Percentiles rank a stretch among this genome's conserved stretches.
Conservation (phyloP, 306 rosid species). For the Leucaena leucocephala region DNA sequence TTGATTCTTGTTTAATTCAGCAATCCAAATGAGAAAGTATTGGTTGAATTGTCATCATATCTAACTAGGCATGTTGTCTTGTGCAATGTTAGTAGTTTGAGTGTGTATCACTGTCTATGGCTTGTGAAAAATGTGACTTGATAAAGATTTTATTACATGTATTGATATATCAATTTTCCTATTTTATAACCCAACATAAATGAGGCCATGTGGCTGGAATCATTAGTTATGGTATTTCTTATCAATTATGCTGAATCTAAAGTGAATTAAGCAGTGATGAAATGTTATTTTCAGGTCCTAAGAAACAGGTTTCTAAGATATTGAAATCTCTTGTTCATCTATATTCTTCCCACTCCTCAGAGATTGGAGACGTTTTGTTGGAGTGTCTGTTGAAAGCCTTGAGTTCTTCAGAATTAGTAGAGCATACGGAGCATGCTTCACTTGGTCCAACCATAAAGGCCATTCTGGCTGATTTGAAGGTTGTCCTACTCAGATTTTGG, state of each 20-base stretch:
- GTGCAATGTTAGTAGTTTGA: no score
- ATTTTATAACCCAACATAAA: slow-evolving; percentile 18
- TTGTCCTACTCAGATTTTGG: slow-evolving; percentile 53
- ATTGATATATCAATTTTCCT: not conserved
- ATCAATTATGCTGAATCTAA: slow-evolving; percentile 25
- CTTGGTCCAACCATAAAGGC: slow-evolving; percentile 31
- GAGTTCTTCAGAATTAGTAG: slow-evolving; percentile 49
- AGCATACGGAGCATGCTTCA: slow-evolving; percentile 43
- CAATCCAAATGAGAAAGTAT: slow-evolving; percentile 1
- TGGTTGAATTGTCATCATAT: not conserved
- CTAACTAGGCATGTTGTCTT: no score
- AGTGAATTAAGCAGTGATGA: slow-evolving; percentile 33
- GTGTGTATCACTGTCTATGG: no score
- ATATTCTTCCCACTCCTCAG: slow-evolving; percentile 76
- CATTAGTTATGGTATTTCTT: not conserved
- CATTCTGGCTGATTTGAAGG: slow-evolving; percentile 68
- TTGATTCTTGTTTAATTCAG: slow-evolving; percentile 2
- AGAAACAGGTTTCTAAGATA: slow-evolving; percentile 55
- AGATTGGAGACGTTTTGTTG: slow-evolving; percentile 71
- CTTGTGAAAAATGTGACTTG: no score
- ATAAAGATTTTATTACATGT: no score
- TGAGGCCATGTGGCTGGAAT: slow-evolving; percentile 7
- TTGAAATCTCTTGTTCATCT: slow-evolving; percentile 65
- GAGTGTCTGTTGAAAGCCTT: slow-evolving; percentile 60
- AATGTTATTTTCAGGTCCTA: slow-evolving; percentile 60